Conservation (phyloP, 495 filamentous ascomycete species). For the Penicillium verhagenii region DNA sequence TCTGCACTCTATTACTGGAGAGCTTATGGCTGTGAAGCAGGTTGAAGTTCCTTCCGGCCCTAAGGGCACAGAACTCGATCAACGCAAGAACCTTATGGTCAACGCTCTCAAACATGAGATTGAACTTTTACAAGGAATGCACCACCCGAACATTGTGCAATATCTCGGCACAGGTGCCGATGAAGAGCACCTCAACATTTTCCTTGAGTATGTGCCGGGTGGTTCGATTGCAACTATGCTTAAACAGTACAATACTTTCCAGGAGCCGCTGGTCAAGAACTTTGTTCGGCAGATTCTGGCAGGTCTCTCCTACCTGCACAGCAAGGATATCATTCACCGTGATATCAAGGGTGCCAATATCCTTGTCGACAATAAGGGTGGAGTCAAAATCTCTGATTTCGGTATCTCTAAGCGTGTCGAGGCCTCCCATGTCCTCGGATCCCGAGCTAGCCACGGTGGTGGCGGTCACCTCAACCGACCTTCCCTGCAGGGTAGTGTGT, state of each 20-base stretch:
- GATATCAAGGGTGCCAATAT: conserved; percentile 99
- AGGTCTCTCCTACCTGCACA: conserved; percentile 94
- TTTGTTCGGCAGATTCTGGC: conserved; percentile 96
- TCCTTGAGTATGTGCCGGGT: conserved; percentile 98
- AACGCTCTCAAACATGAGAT: conserved; percentile 96
- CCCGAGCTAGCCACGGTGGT: conserved; percentile 49
- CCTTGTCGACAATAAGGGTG: conserved; percentile 97
- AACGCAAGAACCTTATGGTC: conserved; percentile 96
- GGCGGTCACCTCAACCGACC: conserved; percentile 75
- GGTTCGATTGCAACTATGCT: conserved; percentile 98
- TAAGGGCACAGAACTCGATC: conserved; percentile 75
- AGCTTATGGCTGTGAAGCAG: conserved; percentile 98
- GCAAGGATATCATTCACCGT: conserved; percentile 93
- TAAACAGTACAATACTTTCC: conserved; percentile 92
- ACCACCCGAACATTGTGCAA: conserved; percentile 96
- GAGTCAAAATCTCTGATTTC: conserved; percentile 99
- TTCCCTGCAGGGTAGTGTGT: conserved; percentile 94
- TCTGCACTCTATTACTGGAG: conserved; percentile 94
- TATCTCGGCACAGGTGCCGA: conserved; percentile 94
- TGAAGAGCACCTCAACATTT: conserved; percentile 94
- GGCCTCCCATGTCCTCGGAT: conserved; percentile 62
- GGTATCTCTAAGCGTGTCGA: conserved; percentile 98
- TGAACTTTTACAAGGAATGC: conserved; percentile 85
- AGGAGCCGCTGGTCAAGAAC: conserved; percentile 90
- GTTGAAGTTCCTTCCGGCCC: conserved; percentile 86